Percentiles rank a stretch among this genome's conserved stretches.
Evolutionary conservation across 2,329 filamentous ascomycete genomes (phyloP).

Genomic region (Ciborinia camelliae): DNA sequence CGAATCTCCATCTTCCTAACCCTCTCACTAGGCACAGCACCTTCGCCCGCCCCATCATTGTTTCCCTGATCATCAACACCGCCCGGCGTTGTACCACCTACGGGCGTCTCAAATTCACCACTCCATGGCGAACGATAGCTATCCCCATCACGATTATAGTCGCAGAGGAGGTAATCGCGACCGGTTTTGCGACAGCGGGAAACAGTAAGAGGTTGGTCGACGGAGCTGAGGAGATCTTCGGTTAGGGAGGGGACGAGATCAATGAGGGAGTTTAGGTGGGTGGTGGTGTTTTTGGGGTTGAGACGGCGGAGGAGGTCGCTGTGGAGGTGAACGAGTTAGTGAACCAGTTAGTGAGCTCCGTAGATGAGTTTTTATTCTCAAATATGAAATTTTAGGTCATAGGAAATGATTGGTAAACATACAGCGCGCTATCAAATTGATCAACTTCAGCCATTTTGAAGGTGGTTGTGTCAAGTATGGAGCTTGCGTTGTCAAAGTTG

Average conservation of each 20-base stretch:
- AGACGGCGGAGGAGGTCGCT: constrained; percentile 98
- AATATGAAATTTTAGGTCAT: background rate
- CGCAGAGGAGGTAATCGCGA: constrained; percentile 95
- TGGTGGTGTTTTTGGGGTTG: constrained; percentile 86
- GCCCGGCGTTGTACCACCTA: constrained; percentile 60
- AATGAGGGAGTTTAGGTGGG: constrained; percentile 87
- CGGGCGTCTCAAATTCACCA: constrained; percentile 93
- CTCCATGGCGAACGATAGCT: constrained; percentile 98
- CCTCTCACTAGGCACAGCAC: constrained; percentile 82
- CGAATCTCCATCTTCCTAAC: constrained; percentile 91
- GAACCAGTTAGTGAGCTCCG: constrained; percentile 11
- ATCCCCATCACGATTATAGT: constrained; percentile 99
- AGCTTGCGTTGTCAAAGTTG: constrained; percentile 17
- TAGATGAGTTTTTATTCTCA: background rate
- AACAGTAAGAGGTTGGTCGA: constrained; percentile 89
- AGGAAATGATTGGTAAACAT: constrained; percentile 20
- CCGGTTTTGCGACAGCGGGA: constrained; percentile 83
- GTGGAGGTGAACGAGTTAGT: constrained; percentile 22
- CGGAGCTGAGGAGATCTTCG: constrained; percentile 95
- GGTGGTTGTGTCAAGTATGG: constrained; percentile 21
- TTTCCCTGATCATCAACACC: constrained; percentile 49
- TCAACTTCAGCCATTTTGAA: constrained; percentile 37
- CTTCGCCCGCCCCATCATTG: constrained; percentile 65
- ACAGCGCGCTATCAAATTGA: constrained; percentile 40
- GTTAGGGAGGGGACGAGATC: constrained; percentile 84